phyloP scores from a whole-genome alignment of 495 filamentous ascomycete species.

The Extremus antarcticus region DNA sequence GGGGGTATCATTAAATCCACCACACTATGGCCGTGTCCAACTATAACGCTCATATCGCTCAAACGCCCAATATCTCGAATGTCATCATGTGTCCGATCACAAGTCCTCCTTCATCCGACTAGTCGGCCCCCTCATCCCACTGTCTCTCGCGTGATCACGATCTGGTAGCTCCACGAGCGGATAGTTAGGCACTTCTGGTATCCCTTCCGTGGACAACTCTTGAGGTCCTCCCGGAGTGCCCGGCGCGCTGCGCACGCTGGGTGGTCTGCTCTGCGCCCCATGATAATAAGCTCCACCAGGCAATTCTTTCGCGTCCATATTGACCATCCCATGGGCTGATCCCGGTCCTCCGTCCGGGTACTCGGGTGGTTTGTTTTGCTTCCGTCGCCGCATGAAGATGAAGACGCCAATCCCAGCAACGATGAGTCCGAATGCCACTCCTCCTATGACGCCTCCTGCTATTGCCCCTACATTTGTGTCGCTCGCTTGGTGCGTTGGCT shows the following conservation, averaged over 20 bases:
- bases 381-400: neutral
- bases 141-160: neutral
- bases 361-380: neutral
- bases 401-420: neutral
- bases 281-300: neutral
- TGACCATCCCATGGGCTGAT: neutral
- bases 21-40: no score
- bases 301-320: neutral
- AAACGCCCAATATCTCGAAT: neutral
- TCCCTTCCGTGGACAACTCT: neutral
- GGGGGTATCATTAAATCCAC: neutral
- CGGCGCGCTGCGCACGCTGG: neutral
- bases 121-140: neutral
- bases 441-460: neutral
- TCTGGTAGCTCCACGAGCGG: neutral
- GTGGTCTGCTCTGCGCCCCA: neutral
- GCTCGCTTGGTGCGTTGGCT: neutral
- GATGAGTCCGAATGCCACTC: neutral
- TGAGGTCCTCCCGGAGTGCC: neutral
- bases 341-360: neutral
- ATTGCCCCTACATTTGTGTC: neutral
- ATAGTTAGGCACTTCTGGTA: neutral
- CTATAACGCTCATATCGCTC: neutral
- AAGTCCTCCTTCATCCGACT: neutral
- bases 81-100: neutral